Conservation (phyloP, 2,329 filamentous ascomycete species). For the Incumbomyces lentus region DNA sequence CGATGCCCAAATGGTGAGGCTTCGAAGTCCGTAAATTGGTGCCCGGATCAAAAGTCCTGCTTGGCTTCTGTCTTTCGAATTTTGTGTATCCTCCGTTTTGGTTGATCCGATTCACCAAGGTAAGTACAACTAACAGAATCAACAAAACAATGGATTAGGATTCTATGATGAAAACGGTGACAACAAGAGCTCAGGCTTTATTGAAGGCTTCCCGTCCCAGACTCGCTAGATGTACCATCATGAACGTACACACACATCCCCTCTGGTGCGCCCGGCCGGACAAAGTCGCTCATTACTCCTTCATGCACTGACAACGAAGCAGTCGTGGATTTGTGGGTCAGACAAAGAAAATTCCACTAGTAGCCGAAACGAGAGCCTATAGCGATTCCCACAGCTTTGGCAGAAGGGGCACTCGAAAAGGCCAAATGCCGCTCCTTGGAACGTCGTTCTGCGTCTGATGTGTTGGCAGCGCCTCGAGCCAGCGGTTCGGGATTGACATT, state of each 20-base stretch:
- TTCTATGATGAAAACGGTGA: not conserved
- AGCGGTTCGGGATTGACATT: slow-evolving; percentile 18
- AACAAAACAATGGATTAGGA: not conserved
- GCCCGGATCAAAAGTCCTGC: too few species aligned
- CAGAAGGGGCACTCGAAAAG: not conserved
- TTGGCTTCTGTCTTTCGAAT: too few species aligned
- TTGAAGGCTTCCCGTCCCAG: not conserved
- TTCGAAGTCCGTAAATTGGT: not conserved
- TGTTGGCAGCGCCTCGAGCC: slow-evolving; percentile 21
- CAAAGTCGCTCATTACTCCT: slow-evolving; percentile 9
- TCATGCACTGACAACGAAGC: slow-evolving; percentile 22
- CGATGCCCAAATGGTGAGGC: slow-evolving; percentile 8
- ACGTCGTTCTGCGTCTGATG: slow-evolving; percentile 20
- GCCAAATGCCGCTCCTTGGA: slow-evolving; percentile 6
- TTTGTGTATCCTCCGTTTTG: slow-evolving; percentile 2
- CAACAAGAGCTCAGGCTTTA: not conserved
- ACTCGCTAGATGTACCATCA: slow-evolving; percentile 3
- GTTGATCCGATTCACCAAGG: not conserved
- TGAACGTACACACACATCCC: not conserved
- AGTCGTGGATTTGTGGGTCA: slow-evolving; percentile 20
- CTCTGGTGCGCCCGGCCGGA: slow-evolving; percentile 1
- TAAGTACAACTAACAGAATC: not conserved
- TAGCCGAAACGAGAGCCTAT: slow-evolving; percentile 17
- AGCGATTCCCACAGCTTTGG: slow-evolving; percentile 16
- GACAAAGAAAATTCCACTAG: slow-evolving; percentile 18